Evolutionary conservation across 768 basidiomycete genomes (phyloP).

Genomic region (Tulasnella sp.): DNA sequence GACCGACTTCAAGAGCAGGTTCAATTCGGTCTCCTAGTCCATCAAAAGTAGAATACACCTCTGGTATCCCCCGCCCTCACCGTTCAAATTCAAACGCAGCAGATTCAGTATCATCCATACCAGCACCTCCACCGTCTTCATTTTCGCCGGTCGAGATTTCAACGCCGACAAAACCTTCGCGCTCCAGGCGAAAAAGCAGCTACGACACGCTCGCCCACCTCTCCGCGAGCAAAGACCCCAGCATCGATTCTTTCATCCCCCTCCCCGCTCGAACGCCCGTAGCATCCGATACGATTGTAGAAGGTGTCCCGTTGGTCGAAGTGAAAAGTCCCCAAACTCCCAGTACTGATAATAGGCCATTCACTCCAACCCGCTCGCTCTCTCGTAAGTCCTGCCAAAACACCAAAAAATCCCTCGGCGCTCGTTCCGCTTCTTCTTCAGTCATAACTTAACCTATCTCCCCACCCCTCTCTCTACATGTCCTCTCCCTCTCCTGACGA

Average conservation of each 20-base stretch:
- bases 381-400: constrained; percentile 62
- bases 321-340: constrained; percentile 43
- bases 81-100: constrained; percentile 10
- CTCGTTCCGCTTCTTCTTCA: constrained; percentile 30
- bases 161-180: constrained; percentile 11
- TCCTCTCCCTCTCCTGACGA: neutral
- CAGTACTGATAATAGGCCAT: constrained; percentile 54
- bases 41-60: neutral
- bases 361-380: constrained; percentile 76
- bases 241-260: constrained; percentile 21
- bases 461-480: constrained; percentile 26
- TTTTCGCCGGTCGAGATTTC: neutral
- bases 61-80: neutral
- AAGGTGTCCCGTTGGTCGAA: constrained; percentile 71
- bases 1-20: constrained; percentile 11
- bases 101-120: neutral
- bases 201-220: constrained; percentile 28
- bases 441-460: neutral
- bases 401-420: neutral
- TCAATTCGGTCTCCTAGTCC: constrained; percentile 30
- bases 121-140: constrained; percentile 6
- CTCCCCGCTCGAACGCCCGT: constrained; percentile 22
- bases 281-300: constrained; percentile 52
- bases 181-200: constrained; percentile 24
- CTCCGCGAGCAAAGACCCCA: constrained; percentile 20